phyloP scores from a whole-genome alignment of 306 rosid species.

The Casuarina cunninghamiana region DNA sequence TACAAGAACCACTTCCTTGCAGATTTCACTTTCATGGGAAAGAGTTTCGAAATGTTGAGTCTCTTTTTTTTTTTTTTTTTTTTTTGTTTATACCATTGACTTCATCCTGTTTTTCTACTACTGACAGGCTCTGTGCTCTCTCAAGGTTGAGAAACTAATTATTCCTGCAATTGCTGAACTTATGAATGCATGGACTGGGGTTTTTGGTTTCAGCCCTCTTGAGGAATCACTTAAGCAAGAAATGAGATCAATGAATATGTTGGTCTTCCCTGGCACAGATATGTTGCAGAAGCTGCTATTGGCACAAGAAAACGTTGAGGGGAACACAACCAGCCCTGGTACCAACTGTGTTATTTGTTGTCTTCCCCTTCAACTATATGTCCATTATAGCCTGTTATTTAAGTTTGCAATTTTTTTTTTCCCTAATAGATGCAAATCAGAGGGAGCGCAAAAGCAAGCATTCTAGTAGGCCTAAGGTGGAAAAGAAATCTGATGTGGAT shows the following conservation, averaged over 20 bases:
- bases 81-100: conserved; percentile 24
- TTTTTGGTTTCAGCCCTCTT: conserved; percentile 76
- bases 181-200: conserved; percentile 74
- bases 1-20: conserved; percentile 24
- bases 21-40: conserved; percentile 24
- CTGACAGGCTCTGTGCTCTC: conserved; percentile 66
- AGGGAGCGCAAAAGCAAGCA: conserved; percentile 35
- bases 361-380: conserved; percentile 11
- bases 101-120: conserved; percentile 13
- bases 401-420: conserved; percentile 24
- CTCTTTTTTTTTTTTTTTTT: conserved; percentile 7
- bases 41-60: conserved; percentile 9
- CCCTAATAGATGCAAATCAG: conserved; percentile 47
- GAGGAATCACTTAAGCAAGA: conserved; percentile 75
- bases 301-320: conserved; percentile 48
- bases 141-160: conserved; percentile 87
- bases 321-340: conserved; percentile 44
- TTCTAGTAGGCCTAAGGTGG: conserved; percentile 29
- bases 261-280: conserved; percentile 96
- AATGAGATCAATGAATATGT: conserved; percentile 77
- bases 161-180: conserved; percentile 95
- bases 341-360: conserved; percentile 11
- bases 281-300: conserved; percentile 82
- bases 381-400: conserved; percentile 1
- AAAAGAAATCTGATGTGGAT: conserved; percentile 36